A percentile compares a stretch with the other conserved stretches of the same genome.
Evolutionary conservation across 805 yeast genomes (phyloP).

Genomic region (Candida koratica): DNA sequence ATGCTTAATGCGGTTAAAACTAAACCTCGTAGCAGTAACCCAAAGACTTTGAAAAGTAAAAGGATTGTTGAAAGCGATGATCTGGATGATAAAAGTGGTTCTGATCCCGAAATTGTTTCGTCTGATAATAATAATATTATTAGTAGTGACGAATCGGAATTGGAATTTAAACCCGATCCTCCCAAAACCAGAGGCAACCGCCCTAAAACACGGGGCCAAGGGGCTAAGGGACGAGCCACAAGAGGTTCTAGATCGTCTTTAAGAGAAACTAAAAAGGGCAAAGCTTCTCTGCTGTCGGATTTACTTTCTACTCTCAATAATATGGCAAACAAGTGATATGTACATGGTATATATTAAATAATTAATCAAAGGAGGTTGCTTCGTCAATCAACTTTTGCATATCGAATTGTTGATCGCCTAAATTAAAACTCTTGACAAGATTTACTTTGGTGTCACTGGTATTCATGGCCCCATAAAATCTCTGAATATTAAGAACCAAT

Average conservation of each 20-base stretch:
- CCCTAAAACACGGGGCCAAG: conserved; percentile 4
- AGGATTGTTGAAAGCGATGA: conserved; percentile 4
- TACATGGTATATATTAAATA: not conserved
- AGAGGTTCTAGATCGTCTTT: conserved; percentile 2
- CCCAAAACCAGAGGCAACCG: conserved; percentile 7
- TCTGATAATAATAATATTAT: conserved; percentile 2
- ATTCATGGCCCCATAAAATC: conserved; percentile 71
- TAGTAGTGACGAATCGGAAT: conserved; percentile 8
- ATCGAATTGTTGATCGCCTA: conserved; percentile 62
- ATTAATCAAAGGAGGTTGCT: conserved; percentile 63
- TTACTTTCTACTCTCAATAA: conserved; percentile 15
- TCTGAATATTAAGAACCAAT: conserved; percentile 68
- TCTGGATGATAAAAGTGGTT: conserved; percentile 6
- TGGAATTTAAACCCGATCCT: conserved; percentile 1
- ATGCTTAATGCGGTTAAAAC: not conserved
- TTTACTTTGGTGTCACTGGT: conserved; percentile 46
- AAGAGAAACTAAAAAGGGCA: conserved; percentile 1
- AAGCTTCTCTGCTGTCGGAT: not conserved
- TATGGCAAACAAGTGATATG: conserved; percentile 12
- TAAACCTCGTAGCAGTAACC: not conserved
- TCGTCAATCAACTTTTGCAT: conserved; percentile 67
- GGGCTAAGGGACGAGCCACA: conserved; percentile 2
- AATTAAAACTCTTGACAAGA: conserved; percentile 64
- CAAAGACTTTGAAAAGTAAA: conserved; percentile 3
- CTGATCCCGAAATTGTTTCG: not conserved